A percentile compares a stretch with the other conserved stretches of the same genome.
Conservation (phyloP, 2,329 filamentous ascomycete genomes). For the Talaromyces atroroseus region DNA sequence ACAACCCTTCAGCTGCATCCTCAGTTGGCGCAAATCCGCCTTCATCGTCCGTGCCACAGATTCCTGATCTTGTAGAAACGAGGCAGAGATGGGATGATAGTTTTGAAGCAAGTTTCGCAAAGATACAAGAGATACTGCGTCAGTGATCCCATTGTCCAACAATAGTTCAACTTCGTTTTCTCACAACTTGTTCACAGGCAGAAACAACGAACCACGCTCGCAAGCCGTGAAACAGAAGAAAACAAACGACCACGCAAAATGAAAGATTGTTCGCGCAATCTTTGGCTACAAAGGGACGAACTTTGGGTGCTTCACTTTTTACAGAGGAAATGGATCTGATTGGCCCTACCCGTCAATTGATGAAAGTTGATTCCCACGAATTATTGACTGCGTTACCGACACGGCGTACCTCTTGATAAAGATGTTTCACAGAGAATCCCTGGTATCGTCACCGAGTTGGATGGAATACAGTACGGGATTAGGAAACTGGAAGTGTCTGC, state of each 20-base stretch:
- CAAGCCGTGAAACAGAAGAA: not conserved
- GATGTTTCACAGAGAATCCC: not conserved
- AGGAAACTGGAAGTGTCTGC: not conserved
- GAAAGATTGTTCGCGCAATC: not conserved
- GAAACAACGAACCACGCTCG: not conserved
- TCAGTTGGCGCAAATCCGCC: not conserved
- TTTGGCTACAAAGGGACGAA: not conserved
- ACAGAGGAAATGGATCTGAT: not conserved
- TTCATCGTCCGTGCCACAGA: not conserved
- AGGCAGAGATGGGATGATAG: constrained; percentile 6
- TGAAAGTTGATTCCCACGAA: not conserved
- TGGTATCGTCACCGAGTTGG: not conserved
- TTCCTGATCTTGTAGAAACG: constrained; percentile 6
- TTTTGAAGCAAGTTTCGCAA: not conserved
- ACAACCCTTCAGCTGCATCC: not conserved
- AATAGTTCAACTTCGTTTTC: not conserved
- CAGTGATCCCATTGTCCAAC: not conserved
- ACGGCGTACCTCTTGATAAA: not conserved
- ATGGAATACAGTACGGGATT: not conserved
- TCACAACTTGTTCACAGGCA: not conserved
- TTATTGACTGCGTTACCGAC: not conserved
- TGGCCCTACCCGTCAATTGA: not conserved
- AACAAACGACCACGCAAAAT: not conserved
- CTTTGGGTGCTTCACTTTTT: not conserved
- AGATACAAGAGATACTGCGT: constrained; percentile 8